Evolutionary conservation across 2,329 filamentous ascomycete genomes (phyloP), one percentile per base, ranked within the genome.

Genomic region (Chalaropsis ovoidea): DNA sequence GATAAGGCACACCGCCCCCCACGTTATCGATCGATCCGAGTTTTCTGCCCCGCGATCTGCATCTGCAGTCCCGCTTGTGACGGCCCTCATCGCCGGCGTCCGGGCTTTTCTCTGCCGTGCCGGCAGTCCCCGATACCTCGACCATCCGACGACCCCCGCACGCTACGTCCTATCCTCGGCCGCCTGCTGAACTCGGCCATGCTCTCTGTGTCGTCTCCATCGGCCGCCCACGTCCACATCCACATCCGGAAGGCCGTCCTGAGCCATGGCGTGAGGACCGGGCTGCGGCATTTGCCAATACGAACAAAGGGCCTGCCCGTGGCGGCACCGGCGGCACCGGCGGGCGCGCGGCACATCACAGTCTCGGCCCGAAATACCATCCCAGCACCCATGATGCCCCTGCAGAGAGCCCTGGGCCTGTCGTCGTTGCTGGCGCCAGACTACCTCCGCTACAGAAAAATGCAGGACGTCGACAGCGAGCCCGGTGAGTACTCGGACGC

Each of bases 101-200:
- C 39, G 17, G 35, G 0, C 7, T 35, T 10, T 8, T 49, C 45
- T 15, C n/a, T 17, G 31, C 42, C 35, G 19, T 41, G 35, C 22
- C 13, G 17, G 5, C 27, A 31, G 10, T 17, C 31, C 31, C 24
- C 22, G 17, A 58, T n/a, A 31, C 31, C 27, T 39, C 27, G 52
- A 58, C 27, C n/a, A 27, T 15, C 15, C 41, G n/a, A n/a, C n/a
- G 65, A 64, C 41, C 41, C 60, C n/a, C 43, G 61, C 39, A 35
- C 52, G n/a, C n/a, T n/a, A n/a, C n/a, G n/a, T n/a, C n/a, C n/a
- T n/a, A n/a, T n/a, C 27, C n/a, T 67, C n/a, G 65, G 64, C 60
- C 45, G 65, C 24, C n/a, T 69, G 24, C 15, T 67, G 61, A 61
- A 61, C 61, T 54, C 65, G 61, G 61, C 63, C 41, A 58, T 65